These are phyloP conservation scores for Trifolium pratense DNA, from an alignment of 306 rosid species.

Conservation along the genomic window DNA sequence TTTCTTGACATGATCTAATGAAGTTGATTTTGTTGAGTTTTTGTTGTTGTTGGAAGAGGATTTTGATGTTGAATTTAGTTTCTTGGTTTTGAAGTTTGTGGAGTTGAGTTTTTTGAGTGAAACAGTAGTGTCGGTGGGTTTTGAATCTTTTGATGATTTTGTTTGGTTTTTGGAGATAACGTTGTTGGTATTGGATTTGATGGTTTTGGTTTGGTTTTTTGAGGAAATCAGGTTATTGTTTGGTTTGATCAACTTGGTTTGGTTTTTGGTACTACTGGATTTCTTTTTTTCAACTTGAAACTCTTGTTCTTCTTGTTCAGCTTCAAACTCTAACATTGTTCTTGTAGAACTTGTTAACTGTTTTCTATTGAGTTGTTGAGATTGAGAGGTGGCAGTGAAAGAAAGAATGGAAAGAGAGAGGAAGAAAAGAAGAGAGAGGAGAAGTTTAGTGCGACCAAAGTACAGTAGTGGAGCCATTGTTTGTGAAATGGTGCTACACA, in stretches of 20 bases:
- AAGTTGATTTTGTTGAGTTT: slow-evolving; percentile 42
- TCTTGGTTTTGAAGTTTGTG: slow-evolving; percentile 60
- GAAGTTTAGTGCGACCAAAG: slow-evolving; percentile 48
- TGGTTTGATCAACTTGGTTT: slow-evolving; percentile 52
- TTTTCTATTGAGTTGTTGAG: slow-evolving; percentile 25
- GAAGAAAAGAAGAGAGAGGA: slow-evolving; percentile 46
- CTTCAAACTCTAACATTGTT: slow-evolving; percentile 48
- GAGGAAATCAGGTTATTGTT: slow-evolving; percentile 23
- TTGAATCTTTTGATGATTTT: slow-evolving; percentile 1
- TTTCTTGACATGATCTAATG: slow-evolving; percentile 61
- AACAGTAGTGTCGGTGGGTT: slow-evolving; percentile 33
- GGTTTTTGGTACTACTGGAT: slow-evolving; percentile 51
- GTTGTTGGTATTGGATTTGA: slow-evolving; percentile 45
- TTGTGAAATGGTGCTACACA: slow-evolving; percentile 21
- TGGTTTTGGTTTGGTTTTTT: slow-evolving; percentile 65
- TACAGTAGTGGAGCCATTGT: slow-evolving; percentile 66
- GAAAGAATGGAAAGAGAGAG: slow-evolving; percentile 38
- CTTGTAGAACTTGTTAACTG: slow-evolving; percentile 6
- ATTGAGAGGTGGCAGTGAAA: slow-evolving; percentile 45
- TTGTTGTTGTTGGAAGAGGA: slow-evolving; percentile 41
- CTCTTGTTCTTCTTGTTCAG: slow-evolving; percentile 8
- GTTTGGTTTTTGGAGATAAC: slow-evolving; percentile 65
- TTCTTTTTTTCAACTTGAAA: slow-evolving; percentile 56
- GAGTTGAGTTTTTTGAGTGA: slow-evolving; percentile 73
- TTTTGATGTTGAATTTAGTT: slow-evolving; percentile 66